Conservation (phyloP, 2,329 filamentous ascomycete species). For the Mycogone perniciosa region DNA sequence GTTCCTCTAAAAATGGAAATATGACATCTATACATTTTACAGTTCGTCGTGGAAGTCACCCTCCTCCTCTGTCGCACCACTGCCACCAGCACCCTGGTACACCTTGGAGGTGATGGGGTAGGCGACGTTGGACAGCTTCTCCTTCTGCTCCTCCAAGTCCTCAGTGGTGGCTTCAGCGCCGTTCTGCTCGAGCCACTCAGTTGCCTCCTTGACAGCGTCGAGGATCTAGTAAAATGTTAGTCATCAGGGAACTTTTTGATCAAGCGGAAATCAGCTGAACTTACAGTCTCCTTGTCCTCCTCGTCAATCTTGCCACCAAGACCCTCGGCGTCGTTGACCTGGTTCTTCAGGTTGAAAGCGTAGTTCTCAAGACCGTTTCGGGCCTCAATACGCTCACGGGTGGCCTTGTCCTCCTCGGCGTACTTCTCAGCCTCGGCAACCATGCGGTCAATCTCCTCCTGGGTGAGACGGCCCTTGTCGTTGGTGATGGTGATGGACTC, state of each 20-base stretch:
- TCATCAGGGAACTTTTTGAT: slow-evolving; percentile 12
- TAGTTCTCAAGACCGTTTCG: slow-evolving; percentile 98
- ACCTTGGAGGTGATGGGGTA: slow-evolving; percentile 99
- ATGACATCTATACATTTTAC: slow-evolving; percentile 47
- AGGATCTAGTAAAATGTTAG: slow-evolving; percentile 58
- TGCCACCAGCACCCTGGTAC: slow-evolving; percentile 62
- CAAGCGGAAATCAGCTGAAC: slow-evolving; percentile 26
- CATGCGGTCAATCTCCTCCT: slow-evolving; percentile 99
- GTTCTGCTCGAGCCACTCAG: slow-evolving; percentile 97
- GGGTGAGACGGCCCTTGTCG: slow-evolving; percentile 95
- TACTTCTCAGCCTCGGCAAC: slow-evolving; percentile 97
- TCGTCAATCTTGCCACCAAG: slow-evolving; percentile 98
- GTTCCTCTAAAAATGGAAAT: slow-evolving; percentile 13
- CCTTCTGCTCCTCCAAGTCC: slow-evolving; percentile 99
- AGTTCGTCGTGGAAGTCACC: slow-evolving; percentile 73
- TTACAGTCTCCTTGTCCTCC: slow-evolving; percentile 93
- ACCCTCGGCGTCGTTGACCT: slow-evolving; percentile 93
- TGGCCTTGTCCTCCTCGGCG: slow-evolving; percentile 98
- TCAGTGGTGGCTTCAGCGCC: slow-evolving; percentile 75
- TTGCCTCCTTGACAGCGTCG: slow-evolving; percentile 93
- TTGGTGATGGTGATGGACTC: slow-evolving; percentile 99
- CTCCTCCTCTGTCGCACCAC: slow-evolving; percentile 49
- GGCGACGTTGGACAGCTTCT: slow-evolving; percentile 94
- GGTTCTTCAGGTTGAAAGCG: slow-evolving; percentile 98
- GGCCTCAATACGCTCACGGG: slow-evolving; percentile 91